These are phyloP conservation scores for Dimargaris verticillata DNA, from an alignment of 192 early-diverging fungal species.

Conservation along the genomic window DNA sequence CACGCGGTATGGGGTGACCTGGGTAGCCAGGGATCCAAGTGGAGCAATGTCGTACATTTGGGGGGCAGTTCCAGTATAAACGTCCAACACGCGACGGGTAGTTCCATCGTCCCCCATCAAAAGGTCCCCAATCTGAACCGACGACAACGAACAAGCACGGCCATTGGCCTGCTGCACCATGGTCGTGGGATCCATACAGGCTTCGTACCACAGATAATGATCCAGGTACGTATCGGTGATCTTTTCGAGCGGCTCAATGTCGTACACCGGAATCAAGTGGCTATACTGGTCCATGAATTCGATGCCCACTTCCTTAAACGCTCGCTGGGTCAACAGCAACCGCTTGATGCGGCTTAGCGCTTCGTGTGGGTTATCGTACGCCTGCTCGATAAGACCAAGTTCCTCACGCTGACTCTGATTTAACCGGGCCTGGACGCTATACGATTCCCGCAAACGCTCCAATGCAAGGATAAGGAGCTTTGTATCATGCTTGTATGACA, in stretches of 20 bases:
- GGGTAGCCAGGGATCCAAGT: not conserved
- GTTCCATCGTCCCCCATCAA: constrained; percentile 32
- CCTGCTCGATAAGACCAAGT: constrained; percentile 93
- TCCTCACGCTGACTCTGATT: constrained; percentile 96
- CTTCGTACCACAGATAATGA: constrained; percentile 99
- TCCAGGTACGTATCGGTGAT: constrained; percentile 98
- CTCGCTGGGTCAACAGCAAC: constrained; percentile 85
- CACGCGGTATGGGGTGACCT: not conserved
- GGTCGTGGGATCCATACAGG: constrained; percentile 15
- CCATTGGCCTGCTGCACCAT: not conserved
- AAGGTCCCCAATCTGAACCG: constrained; percentile 20
- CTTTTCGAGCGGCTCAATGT: constrained; percentile 98
- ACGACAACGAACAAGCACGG: not conserved
- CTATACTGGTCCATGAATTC: constrained; percentile 99
- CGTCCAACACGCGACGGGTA: constrained; percentile 19
- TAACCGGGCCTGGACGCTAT: constrained; percentile 84
- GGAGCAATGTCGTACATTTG: constrained; percentile 15
- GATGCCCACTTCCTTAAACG: constrained; percentile 98
- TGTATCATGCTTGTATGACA: constrained; percentile 99
- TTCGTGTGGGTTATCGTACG: constrained; percentile 91
- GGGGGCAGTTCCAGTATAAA: constrained; percentile 8
- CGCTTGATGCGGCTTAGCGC: constrained; percentile 81
- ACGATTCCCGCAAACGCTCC: constrained; percentile 87
- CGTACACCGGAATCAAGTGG: constrained; percentile 93
- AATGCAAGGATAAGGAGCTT: constrained; percentile 91